phyloP scores from a whole-genome alignment of 305 asterid species.

The Fraxinus albicans region DNA sequence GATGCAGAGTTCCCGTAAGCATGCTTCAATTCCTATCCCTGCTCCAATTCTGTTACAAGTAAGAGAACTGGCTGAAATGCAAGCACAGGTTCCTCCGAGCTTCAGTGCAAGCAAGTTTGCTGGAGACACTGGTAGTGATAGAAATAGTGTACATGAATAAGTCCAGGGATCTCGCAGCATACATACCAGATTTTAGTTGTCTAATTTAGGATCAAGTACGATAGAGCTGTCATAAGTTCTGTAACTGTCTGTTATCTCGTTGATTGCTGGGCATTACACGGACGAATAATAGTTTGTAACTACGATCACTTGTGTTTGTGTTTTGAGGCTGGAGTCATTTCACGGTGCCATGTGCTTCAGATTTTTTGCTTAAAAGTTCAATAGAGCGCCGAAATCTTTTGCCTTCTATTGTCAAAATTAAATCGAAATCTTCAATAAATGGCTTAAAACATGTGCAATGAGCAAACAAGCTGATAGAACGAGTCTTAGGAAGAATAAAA shows the following conservation, averaged over 20 bases:
- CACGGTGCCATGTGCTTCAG: background rate
- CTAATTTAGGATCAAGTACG: constrained; percentile 15
- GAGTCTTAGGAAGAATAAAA: too few relatives aligned
- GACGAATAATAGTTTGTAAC: background rate
- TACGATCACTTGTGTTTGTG: background rate
- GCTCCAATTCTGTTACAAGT: constrained; percentile 71
- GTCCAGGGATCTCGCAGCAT: constrained; percentile 54
- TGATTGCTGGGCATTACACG: constrained; percentile 5
- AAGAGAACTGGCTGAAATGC: constrained; percentile 80
- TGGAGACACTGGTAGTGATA: constrained; percentile 31
- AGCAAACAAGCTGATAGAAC: background rate
- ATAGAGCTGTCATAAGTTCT: constrained; percentile 20
- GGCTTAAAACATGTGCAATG: background rate
- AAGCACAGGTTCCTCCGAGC: constrained; percentile 49
- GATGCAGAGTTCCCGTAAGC: constrained; percentile 62
- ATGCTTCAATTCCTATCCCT: constrained; percentile 69
- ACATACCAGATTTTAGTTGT: constrained; percentile 26
- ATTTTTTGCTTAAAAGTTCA: background rate
- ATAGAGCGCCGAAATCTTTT: too few relatives aligned
- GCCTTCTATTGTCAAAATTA: too few relatives aligned
- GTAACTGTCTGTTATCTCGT: constrained; percentile 18
- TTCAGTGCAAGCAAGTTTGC: constrained; percentile 39
- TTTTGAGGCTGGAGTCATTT: background rate
- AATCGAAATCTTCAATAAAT: background rate
- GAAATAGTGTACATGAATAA: constrained; percentile 35